Conservation (phyloP, 2,329 filamentous ascomycete species). For the Sordariomycetes sp. region DNA sequence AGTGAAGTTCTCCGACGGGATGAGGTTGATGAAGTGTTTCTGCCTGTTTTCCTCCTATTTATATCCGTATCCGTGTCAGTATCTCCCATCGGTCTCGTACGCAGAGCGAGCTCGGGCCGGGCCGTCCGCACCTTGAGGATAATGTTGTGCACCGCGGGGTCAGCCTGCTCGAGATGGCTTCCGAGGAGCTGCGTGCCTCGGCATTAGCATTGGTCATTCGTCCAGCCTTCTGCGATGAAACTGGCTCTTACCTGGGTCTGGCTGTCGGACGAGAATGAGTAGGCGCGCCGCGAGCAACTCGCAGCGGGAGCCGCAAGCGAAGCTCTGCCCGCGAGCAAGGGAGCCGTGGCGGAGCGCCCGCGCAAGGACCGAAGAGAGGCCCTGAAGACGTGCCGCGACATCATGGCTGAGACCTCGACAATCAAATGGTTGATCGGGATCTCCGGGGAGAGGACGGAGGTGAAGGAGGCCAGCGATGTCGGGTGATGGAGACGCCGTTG, state of each 20-base stretch:
- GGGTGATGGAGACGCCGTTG: neutral
- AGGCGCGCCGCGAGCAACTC: conserved; percentile 15
- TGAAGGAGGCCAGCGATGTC: neutral
- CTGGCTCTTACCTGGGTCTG: conserved; percentile 42
- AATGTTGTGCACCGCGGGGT: conserved; percentile 78
- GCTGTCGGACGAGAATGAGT: conserved; percentile 35
- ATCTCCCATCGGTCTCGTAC: neutral
- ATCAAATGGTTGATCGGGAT: neutral
- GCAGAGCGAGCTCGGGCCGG: neutral
- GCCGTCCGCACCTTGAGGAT: conserved; percentile 65
- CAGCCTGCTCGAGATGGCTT: conserved; percentile 66
- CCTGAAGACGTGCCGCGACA: conserved; percentile 3
- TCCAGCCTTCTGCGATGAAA: neutral
- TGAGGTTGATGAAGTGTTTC: conserved; percentile 97
- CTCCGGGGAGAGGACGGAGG: neutral
- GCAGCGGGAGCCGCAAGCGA: neutral
- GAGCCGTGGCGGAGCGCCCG: neutral
- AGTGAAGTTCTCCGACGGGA: conserved; percentile 91
- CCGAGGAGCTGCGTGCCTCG: conserved; percentile 53
- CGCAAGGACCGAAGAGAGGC: neutral
- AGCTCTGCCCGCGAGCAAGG: neutral
- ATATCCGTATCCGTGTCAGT: neutral
- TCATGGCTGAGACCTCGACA: neutral
- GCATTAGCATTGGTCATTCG: neutral
- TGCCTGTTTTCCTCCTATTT: conserved; percentile 82